phyloP scores from a whole-genome alignment of 192 early-diverging fungal genomes.

The Globomyces pollinis-pini region DNA sequence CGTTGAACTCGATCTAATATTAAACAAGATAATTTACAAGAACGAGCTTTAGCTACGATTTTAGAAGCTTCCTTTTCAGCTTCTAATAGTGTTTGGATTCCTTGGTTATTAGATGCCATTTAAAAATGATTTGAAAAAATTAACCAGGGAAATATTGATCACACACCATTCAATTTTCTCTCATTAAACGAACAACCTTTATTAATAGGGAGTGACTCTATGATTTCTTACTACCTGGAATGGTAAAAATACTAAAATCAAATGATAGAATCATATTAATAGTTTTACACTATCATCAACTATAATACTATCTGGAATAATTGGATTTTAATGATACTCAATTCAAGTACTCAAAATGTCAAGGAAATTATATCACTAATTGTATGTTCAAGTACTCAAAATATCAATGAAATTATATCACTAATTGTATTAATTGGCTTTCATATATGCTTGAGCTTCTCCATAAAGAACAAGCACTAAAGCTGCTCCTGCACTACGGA shows the following conservation, averaged over 20 bases:
- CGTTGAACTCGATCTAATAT: slow-evolving; percentile 76
- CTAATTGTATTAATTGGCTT: too few species aligned
- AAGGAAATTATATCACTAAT: too few species aligned
- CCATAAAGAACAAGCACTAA: slow-evolving; percentile 73
- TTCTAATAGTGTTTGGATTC: slow-evolving; percentile 92
- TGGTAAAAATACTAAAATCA: not conserved
- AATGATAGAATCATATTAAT: not conserved
- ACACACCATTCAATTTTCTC: too few species aligned
- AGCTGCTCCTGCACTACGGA: slow-evolving; percentile 96
- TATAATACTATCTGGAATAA: too few species aligned
- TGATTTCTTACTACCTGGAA: not conserved
- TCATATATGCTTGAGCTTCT: slow-evolving; percentile 33
- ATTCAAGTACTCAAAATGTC: too few species aligned
- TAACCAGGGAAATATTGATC: too few species aligned
- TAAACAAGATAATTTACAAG: slow-evolving; percentile 51
- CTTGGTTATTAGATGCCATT: slow-evolving; percentile 43
- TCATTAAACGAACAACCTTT: too few species aligned
- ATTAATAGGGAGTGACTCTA: too few species aligned
- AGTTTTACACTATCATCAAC: too few species aligned
- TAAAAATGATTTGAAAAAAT: not conserved
- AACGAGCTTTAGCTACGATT: slow-evolving; percentile 85
- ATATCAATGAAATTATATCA: too few species aligned
- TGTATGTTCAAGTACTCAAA: too few species aligned
- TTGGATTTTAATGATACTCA: too few species aligned
- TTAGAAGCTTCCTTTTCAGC: slow-evolving; percentile 94